Conservation (phyloP, 371 early-diverging fungal species). For the Blakeslea trispora region DNA sequence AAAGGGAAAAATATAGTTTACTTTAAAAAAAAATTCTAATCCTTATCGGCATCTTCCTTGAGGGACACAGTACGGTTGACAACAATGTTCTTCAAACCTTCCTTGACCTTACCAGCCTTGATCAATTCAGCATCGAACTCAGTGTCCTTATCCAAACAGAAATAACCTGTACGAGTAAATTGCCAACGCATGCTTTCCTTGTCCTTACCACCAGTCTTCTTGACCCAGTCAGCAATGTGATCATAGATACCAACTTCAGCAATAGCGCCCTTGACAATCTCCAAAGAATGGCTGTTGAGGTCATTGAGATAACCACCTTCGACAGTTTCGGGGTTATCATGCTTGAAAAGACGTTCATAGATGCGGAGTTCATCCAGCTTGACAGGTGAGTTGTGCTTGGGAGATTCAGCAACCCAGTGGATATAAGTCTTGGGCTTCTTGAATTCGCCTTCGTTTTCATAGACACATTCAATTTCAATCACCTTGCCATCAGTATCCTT, state of each 20-base stretch:
- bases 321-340: constrained; percentile 86
- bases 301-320: constrained; percentile 95
- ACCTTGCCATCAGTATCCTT: constrained; percentile 77
- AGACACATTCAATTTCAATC: constrained; percentile 74
- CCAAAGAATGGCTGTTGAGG: constrained; percentile 82
- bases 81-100: constrained; percentile 56
- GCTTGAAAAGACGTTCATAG: constrained; percentile 89
- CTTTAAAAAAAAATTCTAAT: constrained; percentile 22
- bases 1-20: too few relatives aligned
- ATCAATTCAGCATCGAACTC: constrained; percentile 55
- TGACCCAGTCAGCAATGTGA: constrained; percentile 48
- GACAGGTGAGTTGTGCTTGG: constrained; percentile 82
- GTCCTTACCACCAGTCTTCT: constrained; percentile 47
- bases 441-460: constrained; percentile 70
- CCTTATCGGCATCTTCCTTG: constrained; percentile 88
- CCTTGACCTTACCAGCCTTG: constrained; percentile 35
- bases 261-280: constrained; percentile 70
- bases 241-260: constrained; percentile 87
- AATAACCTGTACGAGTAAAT: constrained; percentile 97
- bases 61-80: constrained; percentile 91
- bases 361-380: constrained; percentile 80
- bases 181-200: constrained; percentile 93
- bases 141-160: constrained; percentile 93
- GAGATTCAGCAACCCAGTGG: constrained; percentile 96
- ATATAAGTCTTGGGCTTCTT: constrained; percentile 97